These are phyloP conservation scores for Debaryomycetaceae sp. DNA, from an alignment of 1,139 yeast species.

Conservation along the genomic window DNA sequence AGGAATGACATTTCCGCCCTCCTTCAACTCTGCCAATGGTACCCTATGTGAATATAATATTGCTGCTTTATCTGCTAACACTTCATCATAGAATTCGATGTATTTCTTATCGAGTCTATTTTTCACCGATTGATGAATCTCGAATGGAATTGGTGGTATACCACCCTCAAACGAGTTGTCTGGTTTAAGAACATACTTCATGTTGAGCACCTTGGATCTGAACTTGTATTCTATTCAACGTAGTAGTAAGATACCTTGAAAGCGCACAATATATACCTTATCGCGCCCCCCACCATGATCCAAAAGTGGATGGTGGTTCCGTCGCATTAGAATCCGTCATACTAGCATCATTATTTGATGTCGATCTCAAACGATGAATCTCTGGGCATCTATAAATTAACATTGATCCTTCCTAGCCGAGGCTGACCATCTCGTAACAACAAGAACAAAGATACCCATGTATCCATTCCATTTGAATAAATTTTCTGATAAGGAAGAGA, in stretches of 20 bases:
- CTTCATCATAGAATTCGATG: constrained; percentile 29
- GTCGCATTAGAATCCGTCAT: background rate
- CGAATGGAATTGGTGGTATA: constrained; percentile 20
- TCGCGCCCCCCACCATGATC: background rate
- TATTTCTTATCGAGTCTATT: constrained; percentile 27
- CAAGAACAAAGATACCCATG: background rate
- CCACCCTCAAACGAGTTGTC: constrained; percentile 20
- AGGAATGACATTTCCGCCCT: constrained; percentile 46
- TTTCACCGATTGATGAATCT: constrained; percentile 19
- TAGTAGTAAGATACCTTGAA: background rate
- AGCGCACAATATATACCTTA: background rate
- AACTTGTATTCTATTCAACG: background rate
- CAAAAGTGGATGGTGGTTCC: background rate
- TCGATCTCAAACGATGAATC: no score
- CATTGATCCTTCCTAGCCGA: no score
- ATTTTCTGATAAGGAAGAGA: constrained; percentile 20
- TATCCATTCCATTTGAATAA: constrained; percentile 2
- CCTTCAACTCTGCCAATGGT: constrained; percentile 33
- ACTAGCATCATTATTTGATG: no score
- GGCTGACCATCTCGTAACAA: no score
- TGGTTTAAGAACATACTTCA: constrained; percentile 10
- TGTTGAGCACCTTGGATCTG: background rate
- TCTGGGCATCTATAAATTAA: no score
- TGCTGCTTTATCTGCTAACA: constrained; percentile 26
- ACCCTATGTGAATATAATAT: constrained; percentile 40